Conservation (phyloP, 2,329 filamentous ascomycete genomes). For the Colletotrichum viniferum region DNA sequence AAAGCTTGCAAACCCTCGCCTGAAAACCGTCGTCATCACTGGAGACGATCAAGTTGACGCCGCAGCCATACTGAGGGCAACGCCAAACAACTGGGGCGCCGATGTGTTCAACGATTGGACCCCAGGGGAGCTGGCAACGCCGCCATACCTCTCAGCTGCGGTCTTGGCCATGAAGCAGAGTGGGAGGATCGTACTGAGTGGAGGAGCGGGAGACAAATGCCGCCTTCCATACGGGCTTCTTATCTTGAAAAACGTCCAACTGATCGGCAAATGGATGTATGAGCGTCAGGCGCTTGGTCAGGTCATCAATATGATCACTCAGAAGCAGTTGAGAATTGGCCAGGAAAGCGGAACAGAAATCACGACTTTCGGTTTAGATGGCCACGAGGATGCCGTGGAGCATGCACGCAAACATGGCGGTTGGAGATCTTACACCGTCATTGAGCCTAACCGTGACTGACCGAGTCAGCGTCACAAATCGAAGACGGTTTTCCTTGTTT, state of each 20-base stretch:
- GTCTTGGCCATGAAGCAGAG: constrained; percentile 18
- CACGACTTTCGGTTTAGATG: constrained; percentile 34
- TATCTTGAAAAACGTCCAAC: constrained; percentile 36
- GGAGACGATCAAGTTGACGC: constrained; percentile 42
- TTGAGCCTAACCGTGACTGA: neutral
- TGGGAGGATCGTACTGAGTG: constrained; percentile 30
- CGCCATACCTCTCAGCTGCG: constrained; percentile 44
- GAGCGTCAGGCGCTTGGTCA: constrained; percentile 35
- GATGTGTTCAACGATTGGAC: constrained; percentile 54
- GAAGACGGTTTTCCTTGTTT: neutral
- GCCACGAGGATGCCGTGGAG: constrained; percentile 35
- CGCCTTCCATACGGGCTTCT: constrained; percentile 35
- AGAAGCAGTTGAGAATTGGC: constrained; percentile 38
- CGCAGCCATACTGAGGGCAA: constrained; percentile 34
- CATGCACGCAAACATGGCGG: constrained; percentile 14
- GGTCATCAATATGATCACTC: constrained; percentile 43
- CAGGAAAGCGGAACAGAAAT: constrained; percentile 32
- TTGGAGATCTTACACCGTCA: constrained; percentile 25
- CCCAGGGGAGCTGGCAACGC: constrained; percentile 37
- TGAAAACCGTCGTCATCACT: constrained; percentile 44
- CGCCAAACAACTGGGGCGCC: constrained; percentile 26
- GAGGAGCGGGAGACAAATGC: constrained; percentile 25
- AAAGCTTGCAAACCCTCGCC: constrained; percentile 28
- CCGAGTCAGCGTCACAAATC: neutral
- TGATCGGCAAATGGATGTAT: constrained; percentile 49